Base-by-base conservation (phyloP, 2,329 filamentous ascomycete species). In the Fusarium sp. region DNA sequence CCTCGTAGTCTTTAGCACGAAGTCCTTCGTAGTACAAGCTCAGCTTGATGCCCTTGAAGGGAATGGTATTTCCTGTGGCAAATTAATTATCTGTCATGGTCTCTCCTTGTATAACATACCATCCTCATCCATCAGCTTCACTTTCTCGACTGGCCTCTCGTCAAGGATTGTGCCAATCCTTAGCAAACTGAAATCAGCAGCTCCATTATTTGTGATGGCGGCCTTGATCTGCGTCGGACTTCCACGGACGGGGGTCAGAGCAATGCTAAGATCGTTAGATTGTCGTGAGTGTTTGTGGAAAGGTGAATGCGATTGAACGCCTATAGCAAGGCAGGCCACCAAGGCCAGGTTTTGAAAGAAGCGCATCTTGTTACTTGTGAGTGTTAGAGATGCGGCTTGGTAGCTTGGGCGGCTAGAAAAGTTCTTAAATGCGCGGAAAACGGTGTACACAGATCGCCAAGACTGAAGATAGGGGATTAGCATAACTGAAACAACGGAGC, bases 111-210 rank as follows among this genome's bases (percentile, higher is more conserved):
- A 1, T 3, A 1, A n/a, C 60, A 5, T 24, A 40, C 68, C 67
- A 4, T 24, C 43, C 11, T 52, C 21, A 6, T 63, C 42, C 20
- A 46, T 28, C 2, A 70, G 14, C 0, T 44, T 62, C 20, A 70
- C 8, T 14, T 70, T 70, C 14, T 56, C 55, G 1, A 70, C 68
- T 0, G 67, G 68, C 6, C 49, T 46, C 4, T 58, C 45, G 12
- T 70, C 68, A 2, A 70, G 48, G 10, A 70, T 42, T 2, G 67
- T 70, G 2, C 65, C 64, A 6, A 69, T 17, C 10, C 48, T 66
- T 12, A 69, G 50, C 0, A 66, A 21, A 17, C 36, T 56, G 44
- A 68, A 21, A n/a, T 54, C 56, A 2, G 14, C 11, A 9, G 21
- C 21, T 0, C 65, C 65, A 9, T 26, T 40, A 7, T 68, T 68